Base-by-base conservation (phyloP, 2,329 filamentous ascomycete species). In the Ascochyta koolunga region DNA sequence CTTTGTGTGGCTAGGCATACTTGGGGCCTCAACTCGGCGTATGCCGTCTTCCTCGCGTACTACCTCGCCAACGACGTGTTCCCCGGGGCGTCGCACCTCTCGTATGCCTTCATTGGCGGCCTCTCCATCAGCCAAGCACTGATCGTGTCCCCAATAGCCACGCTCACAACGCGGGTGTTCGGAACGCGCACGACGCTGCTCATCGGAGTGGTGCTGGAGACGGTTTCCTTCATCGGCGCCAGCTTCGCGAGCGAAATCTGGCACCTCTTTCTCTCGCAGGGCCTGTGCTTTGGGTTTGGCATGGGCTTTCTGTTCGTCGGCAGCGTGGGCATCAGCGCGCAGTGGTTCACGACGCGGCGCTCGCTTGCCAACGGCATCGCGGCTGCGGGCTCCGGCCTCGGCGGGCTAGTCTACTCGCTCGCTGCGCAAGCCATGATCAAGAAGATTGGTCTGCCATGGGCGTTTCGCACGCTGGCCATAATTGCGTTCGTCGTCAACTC, bases 101-200 rank as follows among this genome's bases (percentile, higher is more conserved):
- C 86, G 5, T 93, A 88, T 72, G 90, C 90, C 35, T 92, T 93
- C 68, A 82, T 93, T n/a, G 90, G 90, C 24, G 87, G 86, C 0
- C 77, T 90, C 0, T 88, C 85, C 25, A 84, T 89, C 37, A 86
- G 85, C 1, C 80, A 76, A 74, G 88, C 88, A 1, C 79, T 93
- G 54, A 70, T 90, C 7, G 76, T 90, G 24, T 89, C 89, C 0
- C 90, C 90, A 0, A 29, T 91, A 1, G 86, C 85, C 5, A 91
- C 88, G 0, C 71, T 82, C 7, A 82, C 78, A 29, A 85, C 86
- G 0, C 81, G 87, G 1, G 72, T 78, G 9, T 84, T 82, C 53
- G 89, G 89, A 7, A 91, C 88, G 0, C 83, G 82, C 33, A 77
- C 77, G 0, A 87, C 86, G 0, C 80, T 93, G 19, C 79, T 87